phyloP scores from a whole-genome alignment of 1,139 yeast species.

The Diutina mesorugosa region DNA sequence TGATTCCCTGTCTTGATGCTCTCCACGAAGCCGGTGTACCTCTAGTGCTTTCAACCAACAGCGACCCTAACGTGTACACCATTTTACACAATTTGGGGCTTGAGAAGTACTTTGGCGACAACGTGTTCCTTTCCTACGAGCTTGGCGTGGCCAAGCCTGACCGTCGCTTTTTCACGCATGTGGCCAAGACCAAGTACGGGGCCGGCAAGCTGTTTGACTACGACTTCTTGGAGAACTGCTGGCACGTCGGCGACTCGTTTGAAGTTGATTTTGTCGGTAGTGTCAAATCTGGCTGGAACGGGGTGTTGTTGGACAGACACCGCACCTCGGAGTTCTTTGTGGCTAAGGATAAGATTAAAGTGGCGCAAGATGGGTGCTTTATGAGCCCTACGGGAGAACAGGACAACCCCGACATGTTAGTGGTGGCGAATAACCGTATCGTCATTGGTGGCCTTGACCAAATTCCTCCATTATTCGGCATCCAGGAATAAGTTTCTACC shows the following conservation, averaged over 20 bases:
- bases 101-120: constrained; percentile 20
- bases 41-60: constrained; percentile 42
- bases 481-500: constrained; percentile 19
- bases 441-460: background rate
- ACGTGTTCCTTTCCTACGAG: constrained; percentile 41
- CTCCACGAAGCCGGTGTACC: constrained; percentile 19
- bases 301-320: constrained; percentile 37
- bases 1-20: constrained; percentile 28
- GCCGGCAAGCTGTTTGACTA: background rate
- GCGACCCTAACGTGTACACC: constrained; percentile 37
- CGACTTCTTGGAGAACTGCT: constrained; percentile 16
- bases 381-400: background rate
- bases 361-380: background rate
- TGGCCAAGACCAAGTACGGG: constrained; percentile 8
- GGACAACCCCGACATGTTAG: background rate
- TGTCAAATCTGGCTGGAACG: constrained; percentile 46
- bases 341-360: constrained; percentile 2
- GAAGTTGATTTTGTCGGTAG: constrained; percentile 42
- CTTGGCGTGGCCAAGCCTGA: constrained; percentile 41
- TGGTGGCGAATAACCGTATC: constrained; percentile 1
- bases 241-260: constrained; percentile 61
- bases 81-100: constrained; percentile 35
- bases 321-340: constrained; percentile 12
- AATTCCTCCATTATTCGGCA: background rate
- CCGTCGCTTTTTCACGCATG: constrained; percentile 29